Base-by-base conservation (phyloP, 495 filamentous ascomycete species). In the Pyronema omphalodes region DNA sequence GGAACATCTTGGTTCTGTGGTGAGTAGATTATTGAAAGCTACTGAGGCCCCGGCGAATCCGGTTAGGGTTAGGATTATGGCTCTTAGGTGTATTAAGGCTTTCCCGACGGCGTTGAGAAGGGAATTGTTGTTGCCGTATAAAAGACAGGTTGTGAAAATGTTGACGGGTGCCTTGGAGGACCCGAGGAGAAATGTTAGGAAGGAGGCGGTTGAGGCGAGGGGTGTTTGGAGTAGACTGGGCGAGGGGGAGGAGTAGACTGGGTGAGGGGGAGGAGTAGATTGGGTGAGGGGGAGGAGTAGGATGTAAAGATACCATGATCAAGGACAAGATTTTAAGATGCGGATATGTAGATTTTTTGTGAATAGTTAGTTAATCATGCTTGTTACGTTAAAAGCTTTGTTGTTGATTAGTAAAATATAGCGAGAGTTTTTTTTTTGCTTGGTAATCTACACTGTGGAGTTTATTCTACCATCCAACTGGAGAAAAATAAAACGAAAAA, bases 161-260 rank as follows among this genome's bases (percentile, higher is more conserved):
- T 68, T 86, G 63, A 63, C 69, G 44, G 55, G 47, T 6, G 71
- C 73, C 9, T 58, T 85, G 56, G 82, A 86, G 71, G 82, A 86
- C 63, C 73, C 72, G 36, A 83, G 78, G 69, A 68, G 82, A 39
- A 70, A 71, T 59, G 82, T 86, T 4, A 72, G 82, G 35, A 77
- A 77, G 60, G 77, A 65, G 48, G 62, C 79, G 23, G 82, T 86
- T 33, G 76, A 76, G 70, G 82, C 80, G 65, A 60, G 82, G 36
- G 71, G 68, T n/a, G 76, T 69, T 43, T 86, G 82, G 82, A 67
- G 81, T 40, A 73, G 74, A 15, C 69, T 83, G 65, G 82, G 81
- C 70, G 80, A 79, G 15, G 73, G 71, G 3, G 76, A 73, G 29
- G 73, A 76, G 17, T 60, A 57, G 44, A 37, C 37, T 6, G 47